phyloP scores from a whole-genome alignment of 768 basidiomycete species.

The Albatrellus ellisii region DNA sequence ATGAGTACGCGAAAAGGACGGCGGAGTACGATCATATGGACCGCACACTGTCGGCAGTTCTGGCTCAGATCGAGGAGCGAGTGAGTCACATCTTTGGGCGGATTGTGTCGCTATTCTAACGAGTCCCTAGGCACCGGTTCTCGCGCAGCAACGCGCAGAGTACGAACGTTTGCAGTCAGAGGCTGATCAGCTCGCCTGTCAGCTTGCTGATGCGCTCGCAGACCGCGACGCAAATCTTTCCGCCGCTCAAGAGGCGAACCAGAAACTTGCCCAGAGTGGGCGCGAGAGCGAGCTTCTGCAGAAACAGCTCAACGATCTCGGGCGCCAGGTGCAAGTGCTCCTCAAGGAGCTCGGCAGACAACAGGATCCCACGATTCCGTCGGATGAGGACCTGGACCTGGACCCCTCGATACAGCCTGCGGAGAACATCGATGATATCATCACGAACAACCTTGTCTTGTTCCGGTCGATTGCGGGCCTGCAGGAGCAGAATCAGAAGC shows the following conservation, averaged over 20 bases:
- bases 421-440: slow-evolving; percentile 60
- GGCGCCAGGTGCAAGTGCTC: slow-evolving; percentile 64
- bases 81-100: slow-evolving; percentile 29
- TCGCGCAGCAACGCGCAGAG: slow-evolving; percentile 82
- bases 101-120: slow-evolving; percentile 3
- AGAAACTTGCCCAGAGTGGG: slow-evolving; percentile 6
- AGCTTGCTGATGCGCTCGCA: slow-evolving; percentile 59
- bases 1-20: slow-evolving; percentile 64
- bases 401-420: slow-evolving; percentile 32
- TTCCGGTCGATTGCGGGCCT: slow-evolving; percentile 70
- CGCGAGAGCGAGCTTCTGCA: slow-evolving; percentile 5
- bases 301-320: slow-evolving; percentile 4
- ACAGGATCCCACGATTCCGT: slow-evolving; percentile 71
- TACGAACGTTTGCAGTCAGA: slow-evolving; percentile 77
- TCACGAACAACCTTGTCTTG: slow-evolving; percentile 79
- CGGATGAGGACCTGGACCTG: slow-evolving; percentile 43
- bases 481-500: slow-evolving; percentile 87
- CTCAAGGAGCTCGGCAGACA: slow-evolving; percentile 69
- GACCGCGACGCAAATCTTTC: slow-evolving; percentile 59
- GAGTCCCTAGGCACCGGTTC: slow-evolving; percentile 63
- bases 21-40: slow-evolving; percentile 82
- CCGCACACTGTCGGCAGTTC: slow-evolving; percentile 60
- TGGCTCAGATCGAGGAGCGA: slow-evolving; percentile 85
- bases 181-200: slow-evolving; percentile 65
- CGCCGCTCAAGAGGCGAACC: slow-evolving; percentile 39